phyloP scores from a whole-genome alignment of 257 asterid genomes.

The Solanum pinnatisectum region DNA sequence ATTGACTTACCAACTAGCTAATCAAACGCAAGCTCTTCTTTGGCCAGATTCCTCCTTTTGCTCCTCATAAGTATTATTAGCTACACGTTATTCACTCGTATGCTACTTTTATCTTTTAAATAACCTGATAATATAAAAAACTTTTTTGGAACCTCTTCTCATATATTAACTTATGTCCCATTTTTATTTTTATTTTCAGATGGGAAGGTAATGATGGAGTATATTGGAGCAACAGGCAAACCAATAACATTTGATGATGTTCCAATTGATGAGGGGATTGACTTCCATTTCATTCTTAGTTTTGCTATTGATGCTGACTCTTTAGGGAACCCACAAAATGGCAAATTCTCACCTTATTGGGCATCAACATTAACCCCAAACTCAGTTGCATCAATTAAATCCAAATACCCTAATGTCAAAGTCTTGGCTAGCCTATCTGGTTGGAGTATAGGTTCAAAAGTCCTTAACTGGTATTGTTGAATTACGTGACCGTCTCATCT shows the following conservation, averaged over 20 bases:
- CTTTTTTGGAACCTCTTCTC: not conserved
- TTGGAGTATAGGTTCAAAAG: slow-evolving; percentile 44
- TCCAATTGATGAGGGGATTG: slow-evolving; percentile 40
- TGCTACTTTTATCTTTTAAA: not conserved
- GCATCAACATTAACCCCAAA: slow-evolving; percentile 38
- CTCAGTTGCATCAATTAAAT: slow-evolving; percentile 36
- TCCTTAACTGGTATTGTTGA: slow-evolving; percentile 36
- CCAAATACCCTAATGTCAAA: slow-evolving; percentile 45
- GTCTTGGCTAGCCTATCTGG: slow-evolving; percentile 75
- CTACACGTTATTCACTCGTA: not conserved
- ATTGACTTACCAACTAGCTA: not conserved
- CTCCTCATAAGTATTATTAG: too few species aligned
- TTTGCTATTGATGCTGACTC: slow-evolving; percentile 63
- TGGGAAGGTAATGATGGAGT: slow-evolving; percentile 77
- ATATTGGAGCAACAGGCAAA: slow-evolving; percentile 66
- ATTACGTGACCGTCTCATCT: not conserved
- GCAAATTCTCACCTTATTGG: slow-evolving; percentile 57
- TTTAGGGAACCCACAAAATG: slow-evolving; percentile 46
- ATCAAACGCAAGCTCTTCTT: fast-evolving
- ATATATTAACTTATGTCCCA: not conserved
- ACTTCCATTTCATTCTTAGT: slow-evolving; percentile 61
- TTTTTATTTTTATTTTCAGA: slow-evolving; percentile 13
- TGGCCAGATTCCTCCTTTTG: fast-evolving
- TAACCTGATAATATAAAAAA: not conserved
- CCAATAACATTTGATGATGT: slow-evolving; percentile 29